Base-by-base conservation (phyloP, 345 rosid species). In the Clarkia xantiana region DNA sequence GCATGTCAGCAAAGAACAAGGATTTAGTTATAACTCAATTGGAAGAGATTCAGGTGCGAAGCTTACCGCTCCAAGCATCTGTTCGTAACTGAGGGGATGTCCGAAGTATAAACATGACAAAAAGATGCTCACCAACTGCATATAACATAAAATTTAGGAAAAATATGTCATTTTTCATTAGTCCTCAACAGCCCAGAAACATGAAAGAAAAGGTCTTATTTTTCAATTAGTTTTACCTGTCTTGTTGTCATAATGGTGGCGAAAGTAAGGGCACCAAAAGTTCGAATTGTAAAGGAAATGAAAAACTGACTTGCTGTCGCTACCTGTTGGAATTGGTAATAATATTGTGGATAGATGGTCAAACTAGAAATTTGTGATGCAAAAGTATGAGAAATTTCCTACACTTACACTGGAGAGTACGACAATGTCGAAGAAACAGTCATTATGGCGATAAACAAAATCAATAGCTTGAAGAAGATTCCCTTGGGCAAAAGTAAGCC, bases 231-330 rank as follows among this genome's bases (percentile, higher is more conserved):
- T 10, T 36, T 46, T 68, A 86, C 95, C 84, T 89, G 97, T 82
- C 97, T 78, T 39, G 97, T 89, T 36, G 90, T 89, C 97, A 85
- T 89, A 68, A 89, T 74, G 34, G 87, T 82, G 20, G 95, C 97
- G 75, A 89, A 85, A 0, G 94, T 71, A 39, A 89, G 85, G 58
- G 97, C 97, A 14, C 97, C 95, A 57, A 85, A 89, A 48, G 90
- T 85, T 18, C 87, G 87, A 59, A 89, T 89, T 12, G 94, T 89
- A 70, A 80, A 89, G 45, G 94, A 89, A 66, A 89, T 85, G 67
- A 85, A 89, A 60, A 89, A 85, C 52, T 89, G 95, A 61, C 95
- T 82, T 44, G 73, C 66, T 57, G 97, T 80, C 53, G 97, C 95
- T 40, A 89, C 97, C 95, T 89, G 89, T 49, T 60, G 53, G 49